Base-by-base conservation (phyloP, 176 grass and related monocot species). In the Elymus sibiricus region DNA sequence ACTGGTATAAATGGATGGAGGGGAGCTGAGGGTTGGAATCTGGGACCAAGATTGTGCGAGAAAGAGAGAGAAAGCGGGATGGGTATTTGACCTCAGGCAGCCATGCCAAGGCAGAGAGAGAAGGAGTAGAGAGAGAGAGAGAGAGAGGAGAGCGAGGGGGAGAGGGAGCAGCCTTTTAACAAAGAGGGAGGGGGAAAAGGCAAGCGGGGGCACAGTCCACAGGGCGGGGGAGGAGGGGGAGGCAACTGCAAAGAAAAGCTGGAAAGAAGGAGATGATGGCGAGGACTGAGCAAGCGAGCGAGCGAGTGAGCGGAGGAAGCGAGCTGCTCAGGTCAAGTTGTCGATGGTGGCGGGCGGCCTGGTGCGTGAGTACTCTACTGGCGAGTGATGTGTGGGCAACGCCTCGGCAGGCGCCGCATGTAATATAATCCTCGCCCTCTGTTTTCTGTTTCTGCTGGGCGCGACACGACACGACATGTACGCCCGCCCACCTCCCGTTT, bases 61-160 rank as follows among this genome's bases (percentile, higher is more conserved):
- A 79, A 56, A 79, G 87, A 65, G 67, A 76, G 65, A 63, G 82
- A 63, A n/a, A 65, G 71, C 39, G 24, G 24, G 74, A 75, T 87
- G 60, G 81, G 67, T 93, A 90, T 87, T 87, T 90, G 74, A 86
- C 86, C 84, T 75, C 63, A 89, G 70, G 46, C 34, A 22, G 26
- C 82, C 25, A 34, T 31, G 46, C 24, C 9, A 83, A 42, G 70
- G 71, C 60, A 58, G 55, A 47, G 53, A 61, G 21, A 70, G 43
- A 7, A 3, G 28, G 16, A 9, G 29, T 7, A 5, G 2, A 12
- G 5, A 28, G 19, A 22, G 58, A 28, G 85, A 34, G 68, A 40
- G 82, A 0, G 47, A 16, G 44, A 49, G 47, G 15, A 5, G 51
- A 22, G 35, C 1, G 73, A 82, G 29, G 34, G 61, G 68, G 29